phyloP scores from a whole-genome alignment of 2,329 filamentous ascomycete genomes.

The Endothia cerciana region DNA sequence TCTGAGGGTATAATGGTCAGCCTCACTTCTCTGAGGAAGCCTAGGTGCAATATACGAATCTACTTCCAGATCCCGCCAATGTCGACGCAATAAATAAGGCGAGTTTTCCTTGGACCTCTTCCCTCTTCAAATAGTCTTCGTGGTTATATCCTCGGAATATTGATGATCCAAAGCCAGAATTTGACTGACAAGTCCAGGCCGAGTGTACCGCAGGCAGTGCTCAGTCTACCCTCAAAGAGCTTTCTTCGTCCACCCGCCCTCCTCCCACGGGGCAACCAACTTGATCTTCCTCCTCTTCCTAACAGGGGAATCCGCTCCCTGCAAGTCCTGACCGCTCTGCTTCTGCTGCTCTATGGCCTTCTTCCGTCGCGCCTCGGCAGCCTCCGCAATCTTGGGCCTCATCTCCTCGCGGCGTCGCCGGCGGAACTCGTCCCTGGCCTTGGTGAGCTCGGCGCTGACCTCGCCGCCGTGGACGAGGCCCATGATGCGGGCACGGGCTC shows the following conservation, averaged over 20 bases:
- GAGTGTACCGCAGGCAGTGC: too few species aligned
- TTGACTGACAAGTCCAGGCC: neutral
- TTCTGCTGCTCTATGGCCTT: slow-evolving; percentile 7
- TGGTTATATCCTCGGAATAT: too few species aligned
- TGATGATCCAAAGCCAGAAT: neutral
- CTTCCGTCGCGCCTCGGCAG: slow-evolving; percentile 21
- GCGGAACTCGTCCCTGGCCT: slow-evolving; percentile 25
- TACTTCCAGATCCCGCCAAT: too few species aligned
- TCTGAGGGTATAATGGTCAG: too few species aligned
- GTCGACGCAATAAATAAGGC: too few species aligned
- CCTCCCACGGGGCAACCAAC: slow-evolving; percentile 27
- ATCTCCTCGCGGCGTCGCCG: slow-evolving; percentile 25
- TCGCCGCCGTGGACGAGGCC: slow-evolving; percentile 28
- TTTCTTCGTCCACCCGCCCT: slow-evolving; percentile 18
- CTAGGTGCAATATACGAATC: too few species aligned
- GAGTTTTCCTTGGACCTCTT: too few species aligned
- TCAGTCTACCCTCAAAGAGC: neutral
- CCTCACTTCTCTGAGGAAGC: too few species aligned
- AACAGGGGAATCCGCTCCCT: neutral
- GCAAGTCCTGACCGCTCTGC: neutral
- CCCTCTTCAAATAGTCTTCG: too few species aligned
- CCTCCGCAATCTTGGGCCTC: slow-evolving; percentile 23
- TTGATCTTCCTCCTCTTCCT: slow-evolving; percentile 24
- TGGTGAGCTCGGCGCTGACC: slow-evolving; percentile 25
- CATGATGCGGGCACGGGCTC: slow-evolving; percentile 23